Base-by-base conservation (phyloP, 139 green algal genomes). In the Gonium pectorale region DNA sequence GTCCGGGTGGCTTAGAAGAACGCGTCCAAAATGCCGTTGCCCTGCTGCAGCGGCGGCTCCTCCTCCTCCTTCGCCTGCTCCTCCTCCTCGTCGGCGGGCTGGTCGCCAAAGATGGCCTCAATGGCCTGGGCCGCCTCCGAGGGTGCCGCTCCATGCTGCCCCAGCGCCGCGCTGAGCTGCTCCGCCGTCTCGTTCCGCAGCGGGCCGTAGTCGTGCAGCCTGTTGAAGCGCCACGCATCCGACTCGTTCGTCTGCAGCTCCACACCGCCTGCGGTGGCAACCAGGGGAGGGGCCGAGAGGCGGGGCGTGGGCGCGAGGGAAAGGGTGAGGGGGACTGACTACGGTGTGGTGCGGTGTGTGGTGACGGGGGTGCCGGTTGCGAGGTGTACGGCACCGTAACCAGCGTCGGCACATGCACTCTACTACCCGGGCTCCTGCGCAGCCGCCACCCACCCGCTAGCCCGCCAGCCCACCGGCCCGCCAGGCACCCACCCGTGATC, bases 181-280 rank as follows among this genome's bases (percentile, higher is more conserved):
- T 85, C 64, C 1, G 79, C 35, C 11, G 44, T 78, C 38, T 85
- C 79, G 15, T n/a, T 24, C 6, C 79, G 64, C 64, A 85, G 27
- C 5, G 80, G 27, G 6, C 91, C 93, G 67, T 97, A 97, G 54
- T 90, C 82, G 52, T 96, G 62, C 9, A 94, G 77, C n/a, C 90
- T 90, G 82, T 94, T 97, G 86, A 97, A 97, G n/a, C 92, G 89
- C 94, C 94, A 97, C 78, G 94, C 96, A 29, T 73, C 43, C 7
- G 27, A 9, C 5, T 33, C 44, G n/a, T 37, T 24, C 2, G 31
- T 38, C 4, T 49, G 3, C 27, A 73, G 75, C 75, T 37, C 13
- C 41, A 69, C 60, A 7, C 60, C 75, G 60, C 75, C 75, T 83
- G 40, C n/a, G n/a, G n/a, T n/a, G n/a, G n/a, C n/a, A n/a, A n/a